These are phyloP conservation scores for Effrenium voratum DNA, from an alignment of 73 alveolate genomes.

Conservation along the genomic window DNA sequence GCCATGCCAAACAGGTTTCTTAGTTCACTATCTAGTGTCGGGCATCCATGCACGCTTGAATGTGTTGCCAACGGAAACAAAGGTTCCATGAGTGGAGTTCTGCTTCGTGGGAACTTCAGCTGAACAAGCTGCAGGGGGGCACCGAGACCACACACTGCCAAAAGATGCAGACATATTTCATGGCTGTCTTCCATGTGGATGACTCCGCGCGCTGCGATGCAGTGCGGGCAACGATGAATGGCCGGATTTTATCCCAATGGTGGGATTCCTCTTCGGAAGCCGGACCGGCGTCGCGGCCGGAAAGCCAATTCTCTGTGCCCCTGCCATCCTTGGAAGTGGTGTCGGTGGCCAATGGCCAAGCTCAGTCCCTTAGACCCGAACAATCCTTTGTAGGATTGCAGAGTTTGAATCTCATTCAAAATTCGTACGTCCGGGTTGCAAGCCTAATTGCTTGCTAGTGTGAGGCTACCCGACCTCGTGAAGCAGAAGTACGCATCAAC, in stretches of 20 bases:
- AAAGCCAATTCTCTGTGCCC: neutral
- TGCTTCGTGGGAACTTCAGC: neutral
- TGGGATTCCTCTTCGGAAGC: neutral
- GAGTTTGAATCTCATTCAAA: neutral
- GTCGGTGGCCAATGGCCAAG: neutral
- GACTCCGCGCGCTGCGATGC: neutral
- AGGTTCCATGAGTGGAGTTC: constrained; percentile 22
- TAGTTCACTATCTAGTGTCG: too few species aligned
- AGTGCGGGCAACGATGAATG: neutral
- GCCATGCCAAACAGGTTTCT: constrained; percentile 5
- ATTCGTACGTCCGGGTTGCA: neutral
- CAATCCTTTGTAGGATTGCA: too few species aligned
- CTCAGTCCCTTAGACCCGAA: neutral
- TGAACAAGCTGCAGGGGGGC: neutral
- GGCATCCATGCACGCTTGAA: too few species aligned
- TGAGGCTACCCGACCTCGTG: constrained; percentile 28
- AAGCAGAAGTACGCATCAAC: neutral
- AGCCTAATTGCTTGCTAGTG: neutral
- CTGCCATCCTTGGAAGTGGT: neutral
- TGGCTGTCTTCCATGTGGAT: neutral
- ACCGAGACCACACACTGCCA: too few species aligned
- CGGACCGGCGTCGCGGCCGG: constrained; percentile 3
- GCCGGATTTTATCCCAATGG: neutral
- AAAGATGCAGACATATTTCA: neutral
- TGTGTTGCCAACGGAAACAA: too few species aligned